These are phyloP conservation scores for Tylopilus subfusipes DNA, from an alignment of 768 basidiomycete species.

Conservation along the genomic window DNA sequence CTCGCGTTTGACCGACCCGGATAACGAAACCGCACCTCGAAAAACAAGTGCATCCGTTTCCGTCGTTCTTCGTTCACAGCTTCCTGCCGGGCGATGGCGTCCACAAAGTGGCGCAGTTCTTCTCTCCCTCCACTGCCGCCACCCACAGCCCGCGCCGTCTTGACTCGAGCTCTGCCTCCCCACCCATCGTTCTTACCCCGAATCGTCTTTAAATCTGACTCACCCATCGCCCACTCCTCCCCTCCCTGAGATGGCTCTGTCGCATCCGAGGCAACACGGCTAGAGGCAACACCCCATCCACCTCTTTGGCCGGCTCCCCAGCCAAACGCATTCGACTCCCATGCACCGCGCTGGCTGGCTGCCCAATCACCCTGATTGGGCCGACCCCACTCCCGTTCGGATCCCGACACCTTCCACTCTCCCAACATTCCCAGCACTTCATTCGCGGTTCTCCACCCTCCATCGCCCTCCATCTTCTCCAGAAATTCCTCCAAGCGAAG, in stretches of 20 bases:
- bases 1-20: background rate
- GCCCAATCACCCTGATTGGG: constrained; percentile 7
- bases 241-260: constrained; percentile 17
- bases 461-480: constrained; percentile 36
- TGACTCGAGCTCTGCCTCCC: background rate
- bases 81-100: constrained; percentile 41
- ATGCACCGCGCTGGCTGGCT: constrained; percentile 3
- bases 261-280: constrained; percentile 13
- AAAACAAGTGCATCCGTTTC: constrained; percentile 48
- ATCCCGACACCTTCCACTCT: constrained; percentile 13
- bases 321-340: constrained; percentile 3
- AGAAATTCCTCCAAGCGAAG: constrained; percentile 45
- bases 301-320: constrained; percentile 6
- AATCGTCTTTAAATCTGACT: background rate
- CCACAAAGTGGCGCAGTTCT: constrained; percentile 40
- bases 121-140: constrained; percentile 2
- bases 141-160: background rate
- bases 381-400: constrained; percentile 15
- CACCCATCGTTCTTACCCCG: background rate
- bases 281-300: constrained; percentile 12
- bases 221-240: constrained; percentile 14
- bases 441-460: constrained; percentile 29
- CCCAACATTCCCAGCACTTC: constrained; percentile 32
- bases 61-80: constrained; percentile 39
- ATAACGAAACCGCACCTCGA: constrained; percentile 37